Base-by-base conservation (phyloP, 345 rosid genomes). In the Gynandropsis gynandra region DNA sequence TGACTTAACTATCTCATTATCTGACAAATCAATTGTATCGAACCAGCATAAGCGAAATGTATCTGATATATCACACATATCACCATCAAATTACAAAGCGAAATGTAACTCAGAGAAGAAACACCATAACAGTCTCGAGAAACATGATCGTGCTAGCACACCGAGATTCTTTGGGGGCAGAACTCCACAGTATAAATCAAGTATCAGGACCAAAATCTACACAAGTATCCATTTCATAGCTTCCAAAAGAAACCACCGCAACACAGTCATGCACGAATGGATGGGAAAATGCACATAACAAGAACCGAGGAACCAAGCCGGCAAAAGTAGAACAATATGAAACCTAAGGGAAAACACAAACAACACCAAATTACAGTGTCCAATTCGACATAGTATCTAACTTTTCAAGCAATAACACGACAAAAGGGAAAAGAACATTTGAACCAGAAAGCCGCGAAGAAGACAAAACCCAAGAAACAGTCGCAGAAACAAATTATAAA, bases 1-100 rank as follows among this genome's bases (percentile, higher is more conserved):
- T 16, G 88, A 90, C n/a, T n/a, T n/a, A n/a, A n/a, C n/a, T n/a
- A n/a, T n/a, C n/a, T n/a, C n/a, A n/a, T n/a, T n/a, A n/a, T 81
- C 88, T 93, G 44, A 80, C 66, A 93, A 73, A 78, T 93, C 99
- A 10, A 93, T 48, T 12, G 99, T 93, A 77, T 93, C 99, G 15
- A 66, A 24, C 16, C 49, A 60, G 35, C 8, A 34, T 19, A 62
- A 67, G 32, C n/a, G n/a, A n/a, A n/a, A n/a, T n/a, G n/a, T n/a
- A n/a, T n/a, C n/a, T 35, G 1, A 1, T 10, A 12, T 9, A 50
- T 15, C 1, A 56, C 5, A 33, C 24, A 4, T 24, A 27, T 37
- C 14, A 56, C 37, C 47, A 39, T 4, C 37, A 58, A 33, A 14
- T 34, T n/a, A 38, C 2, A 44, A 7, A 14, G 39, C 5, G 8